Evolutionary conservation across 805 yeast genomes (phyloP).

Genomic region (Ogataea kodamae): DNA sequence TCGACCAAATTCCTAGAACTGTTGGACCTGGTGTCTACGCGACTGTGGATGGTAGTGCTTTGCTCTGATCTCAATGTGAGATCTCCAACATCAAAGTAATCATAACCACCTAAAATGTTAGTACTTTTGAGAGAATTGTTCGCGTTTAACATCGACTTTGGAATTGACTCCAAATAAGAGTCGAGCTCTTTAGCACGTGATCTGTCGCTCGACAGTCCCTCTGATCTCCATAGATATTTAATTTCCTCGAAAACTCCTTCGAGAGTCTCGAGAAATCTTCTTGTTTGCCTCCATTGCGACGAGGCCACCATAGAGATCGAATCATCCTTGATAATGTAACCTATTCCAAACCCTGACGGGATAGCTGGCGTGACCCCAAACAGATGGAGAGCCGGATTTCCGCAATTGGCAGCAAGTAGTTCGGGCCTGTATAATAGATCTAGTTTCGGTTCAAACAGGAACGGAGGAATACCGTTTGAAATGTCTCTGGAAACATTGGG

Average conservation of each 20-base stretch:
- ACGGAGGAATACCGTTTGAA: constrained; percentile 35
- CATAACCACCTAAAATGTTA: constrained; percentile 54
- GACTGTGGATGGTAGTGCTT: constrained; percentile 28
- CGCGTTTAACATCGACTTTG: constrained; percentile 31
- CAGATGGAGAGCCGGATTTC: constrained; percentile 54
- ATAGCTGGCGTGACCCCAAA: constrained; percentile 62
- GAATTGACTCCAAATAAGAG: constrained; percentile 30
- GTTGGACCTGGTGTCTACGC: constrained; percentile 27
- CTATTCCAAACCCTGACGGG: constrained; percentile 57
- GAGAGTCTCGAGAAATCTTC: constrained; percentile 50
- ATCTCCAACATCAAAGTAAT: constrained; percentile 57
- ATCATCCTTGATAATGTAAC: constrained; percentile 52
- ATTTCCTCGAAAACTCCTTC: constrained; percentile 48
- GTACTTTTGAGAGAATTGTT: constrained; percentile 28
- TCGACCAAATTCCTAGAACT: constrained; percentile 22
- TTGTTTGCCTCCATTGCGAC: constrained; percentile 59
- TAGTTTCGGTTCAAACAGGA: constrained; percentile 41
- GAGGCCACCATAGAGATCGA: constrained; percentile 48
- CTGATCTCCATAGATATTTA: constrained; percentile 34
- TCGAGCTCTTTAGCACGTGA: constrained; percentile 26
- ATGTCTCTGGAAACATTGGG: constrained; percentile 38
- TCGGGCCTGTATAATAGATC: constrained; percentile 37
- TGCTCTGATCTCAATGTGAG: constrained; percentile 43
- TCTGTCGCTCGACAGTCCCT: constrained; percentile 10
- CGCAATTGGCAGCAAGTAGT: constrained; percentile 49